These are phyloP conservation scores for Phragmites australis DNA, from an alignment of 176 grass and related monocot genomes.

Conservation along the genomic window DNA sequence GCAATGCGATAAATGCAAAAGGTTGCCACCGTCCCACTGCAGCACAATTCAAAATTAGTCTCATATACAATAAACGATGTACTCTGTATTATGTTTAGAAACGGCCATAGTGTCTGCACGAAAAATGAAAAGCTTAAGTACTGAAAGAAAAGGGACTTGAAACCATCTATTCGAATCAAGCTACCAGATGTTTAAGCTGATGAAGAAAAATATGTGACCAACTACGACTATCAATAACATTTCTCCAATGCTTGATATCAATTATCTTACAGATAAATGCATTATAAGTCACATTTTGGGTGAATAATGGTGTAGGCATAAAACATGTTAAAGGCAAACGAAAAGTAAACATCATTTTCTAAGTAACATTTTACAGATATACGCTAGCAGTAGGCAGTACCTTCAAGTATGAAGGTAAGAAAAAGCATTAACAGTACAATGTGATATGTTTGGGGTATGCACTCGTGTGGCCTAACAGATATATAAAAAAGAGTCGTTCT, in stretches of 20 bases:
- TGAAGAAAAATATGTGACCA: neutral
- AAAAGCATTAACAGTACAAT: too few relatives aligned
- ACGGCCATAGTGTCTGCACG: neutral
- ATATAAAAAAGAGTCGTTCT: too few relatives aligned
- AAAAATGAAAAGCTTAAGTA: slow-evolving; percentile 10
- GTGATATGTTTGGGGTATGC: too few relatives aligned
- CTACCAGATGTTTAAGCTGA: neutral
- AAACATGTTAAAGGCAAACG: neutral
- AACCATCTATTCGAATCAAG: neutral
- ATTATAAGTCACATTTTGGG: slow-evolving; percentile 11
- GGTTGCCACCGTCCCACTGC: slow-evolving; percentile 54
- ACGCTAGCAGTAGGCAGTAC: neutral
- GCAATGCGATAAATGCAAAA: slow-evolving; percentile 56
- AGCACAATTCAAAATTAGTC: slow-evolving; percentile 32
- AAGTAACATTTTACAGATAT: neutral
- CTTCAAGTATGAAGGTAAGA: too few relatives aligned
- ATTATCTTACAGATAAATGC: neutral
- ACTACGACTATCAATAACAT: neutral
- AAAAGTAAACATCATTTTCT: neutral
- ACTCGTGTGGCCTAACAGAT: too few relatives aligned
- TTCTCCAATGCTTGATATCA: neutral
- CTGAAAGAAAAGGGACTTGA: neutral
- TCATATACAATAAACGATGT: slow-evolving; percentile 12
- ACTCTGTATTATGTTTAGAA: neutral
- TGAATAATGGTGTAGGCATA: neutral